phyloP scores from a whole-genome alignment of 768 basidiomycete genomes.

The Pleurotus tuoliensis region DNA sequence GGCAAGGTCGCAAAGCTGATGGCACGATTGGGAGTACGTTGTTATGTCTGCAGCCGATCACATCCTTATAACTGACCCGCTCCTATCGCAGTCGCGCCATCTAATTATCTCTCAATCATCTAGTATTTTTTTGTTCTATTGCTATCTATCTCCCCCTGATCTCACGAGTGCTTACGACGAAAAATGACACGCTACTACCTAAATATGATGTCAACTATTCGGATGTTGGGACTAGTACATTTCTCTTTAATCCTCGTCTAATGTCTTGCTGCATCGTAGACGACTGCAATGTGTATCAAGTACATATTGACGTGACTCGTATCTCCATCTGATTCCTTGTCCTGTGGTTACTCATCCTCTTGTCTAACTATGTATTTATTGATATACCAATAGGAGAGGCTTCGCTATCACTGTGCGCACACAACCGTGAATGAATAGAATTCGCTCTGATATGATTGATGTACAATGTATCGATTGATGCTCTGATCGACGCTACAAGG shows the following conservation, averaged over 20 bases:
- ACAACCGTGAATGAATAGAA: too few species aligned
- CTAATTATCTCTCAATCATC: conserved; percentile 82
- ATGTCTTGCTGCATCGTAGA: background rate
- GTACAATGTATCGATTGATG: background rate
- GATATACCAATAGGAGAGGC: conserved; percentile 5
- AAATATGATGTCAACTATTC: background rate
- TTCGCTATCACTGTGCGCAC: too few species aligned
- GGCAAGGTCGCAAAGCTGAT: conserved; percentile 13
- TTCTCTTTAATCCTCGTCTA: background rate
- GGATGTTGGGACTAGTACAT: background rate
- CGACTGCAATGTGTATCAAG: background rate
- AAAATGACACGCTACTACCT: background rate
- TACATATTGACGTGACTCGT: background rate
- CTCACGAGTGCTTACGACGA: conserved; percentile 13
- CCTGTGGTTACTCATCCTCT: background rate
- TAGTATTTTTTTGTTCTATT: conserved; percentile 30
- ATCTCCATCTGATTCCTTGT: background rate
- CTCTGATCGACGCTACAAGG: background rate
- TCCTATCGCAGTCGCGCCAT: conserved; percentile 62
- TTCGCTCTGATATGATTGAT: background rate
- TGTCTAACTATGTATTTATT: conserved; percentile 8
- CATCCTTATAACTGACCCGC: conserved; percentile 10
- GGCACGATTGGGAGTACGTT: conserved; percentile 64
- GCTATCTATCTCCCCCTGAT: background rate
- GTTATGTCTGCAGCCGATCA: background rate